Evolutionary conservation across 495 filamentous ascomycete genomes (phyloP).

Genomic region (Aspergillus wentii): DNA sequence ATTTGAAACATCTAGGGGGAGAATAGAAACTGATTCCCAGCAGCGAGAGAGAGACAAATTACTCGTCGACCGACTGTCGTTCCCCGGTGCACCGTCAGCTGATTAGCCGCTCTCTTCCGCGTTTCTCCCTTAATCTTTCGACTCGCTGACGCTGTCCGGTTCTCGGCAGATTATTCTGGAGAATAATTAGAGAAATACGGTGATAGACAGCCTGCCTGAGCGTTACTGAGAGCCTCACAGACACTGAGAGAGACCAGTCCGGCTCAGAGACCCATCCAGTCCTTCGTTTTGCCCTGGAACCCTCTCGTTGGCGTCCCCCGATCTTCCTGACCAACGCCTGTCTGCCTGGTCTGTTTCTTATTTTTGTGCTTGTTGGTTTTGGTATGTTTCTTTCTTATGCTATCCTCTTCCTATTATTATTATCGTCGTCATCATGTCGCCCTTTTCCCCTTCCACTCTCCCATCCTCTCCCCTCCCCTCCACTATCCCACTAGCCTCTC

Average conservation of each 20-base stretch:
- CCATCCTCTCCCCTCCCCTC: conserved; percentile 1
- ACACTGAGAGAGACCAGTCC: conserved; percentile 17
- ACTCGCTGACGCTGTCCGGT: not conserved
- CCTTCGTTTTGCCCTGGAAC: conserved; percentile 13
- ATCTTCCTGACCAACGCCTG: conserved; percentile 1
- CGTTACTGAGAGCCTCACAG: no score
- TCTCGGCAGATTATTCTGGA: not conserved
- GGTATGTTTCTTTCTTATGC: conserved; percentile 10
- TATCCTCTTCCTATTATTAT: conserved; percentile 3
- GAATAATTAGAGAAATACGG: not conserved
- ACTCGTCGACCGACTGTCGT: not conserved
- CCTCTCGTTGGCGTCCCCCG: conserved; percentile 6
- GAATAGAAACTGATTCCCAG: not conserved
- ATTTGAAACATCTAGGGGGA: conserved; percentile 1
- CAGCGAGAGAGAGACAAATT: not conserved
- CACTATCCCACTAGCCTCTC: not conserved
- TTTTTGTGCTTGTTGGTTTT: conserved; percentile 8
- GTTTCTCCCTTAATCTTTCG: conserved; percentile 5
- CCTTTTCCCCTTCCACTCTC: not conserved
- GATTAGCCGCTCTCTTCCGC: conserved; percentile 17
- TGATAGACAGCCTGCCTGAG: no score
- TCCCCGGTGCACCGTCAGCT: conserved; percentile 16
- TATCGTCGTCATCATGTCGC: conserved; percentile 3
- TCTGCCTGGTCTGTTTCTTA: no score
- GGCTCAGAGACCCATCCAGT: conserved; percentile 19